Evolutionary conservation across 2,329 filamentous ascomycete genomes (phyloP), one percentile per base, ranked within the genome.

Genomic region (Clarireedia paspali): DNA sequence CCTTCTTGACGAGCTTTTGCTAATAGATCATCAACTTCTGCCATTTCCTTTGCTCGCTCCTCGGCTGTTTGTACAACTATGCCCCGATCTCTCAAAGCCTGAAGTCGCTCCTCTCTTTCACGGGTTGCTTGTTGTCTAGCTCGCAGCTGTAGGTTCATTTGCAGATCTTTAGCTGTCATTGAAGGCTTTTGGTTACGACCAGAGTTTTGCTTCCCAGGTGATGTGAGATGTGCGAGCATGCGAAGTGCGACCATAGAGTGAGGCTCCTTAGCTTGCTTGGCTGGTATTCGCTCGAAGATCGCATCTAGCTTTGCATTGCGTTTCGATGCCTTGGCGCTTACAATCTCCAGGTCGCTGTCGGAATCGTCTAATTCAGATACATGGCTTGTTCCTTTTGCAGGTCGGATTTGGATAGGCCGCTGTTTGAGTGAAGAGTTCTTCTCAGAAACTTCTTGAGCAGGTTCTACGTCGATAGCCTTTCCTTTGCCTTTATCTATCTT

Each of bases 1-100:
- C 86, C 91, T 68, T 97, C 89, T 59, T 84, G 78, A 56, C 91
- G 80, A 20, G 91, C 92, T 65, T 86, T 91, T 48, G 92, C 87
- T 26, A 97, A 82, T 58, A 97, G 80, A 66, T 96, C 87, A 64
- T 97, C 94, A 12, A 96, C 83, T 57, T 91, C 84, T 56, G 88
- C 84, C 70, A 90, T 83, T 68, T 95, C 87, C 36, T 83, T 82
- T 67, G 91, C 88, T 20, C 89, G 83, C 70, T 99, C 91, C 70
- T 96, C 92, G 2, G 85, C 83, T 0, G 89, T 96, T 69, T 91
- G 87, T 17, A 97, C 77, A 24, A 87, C 75, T 26, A 96, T 79
- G 6, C 94, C 94, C 70, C 88, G 90, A 10, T 87, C 85, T 65
- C 82, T 84, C 42, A 99, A 78, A 63, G 85, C 79, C 55, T 89